Conservation (phyloP, 768 basidiomycete genomes). For the Tylopilus cervinicoccineus region DNA sequence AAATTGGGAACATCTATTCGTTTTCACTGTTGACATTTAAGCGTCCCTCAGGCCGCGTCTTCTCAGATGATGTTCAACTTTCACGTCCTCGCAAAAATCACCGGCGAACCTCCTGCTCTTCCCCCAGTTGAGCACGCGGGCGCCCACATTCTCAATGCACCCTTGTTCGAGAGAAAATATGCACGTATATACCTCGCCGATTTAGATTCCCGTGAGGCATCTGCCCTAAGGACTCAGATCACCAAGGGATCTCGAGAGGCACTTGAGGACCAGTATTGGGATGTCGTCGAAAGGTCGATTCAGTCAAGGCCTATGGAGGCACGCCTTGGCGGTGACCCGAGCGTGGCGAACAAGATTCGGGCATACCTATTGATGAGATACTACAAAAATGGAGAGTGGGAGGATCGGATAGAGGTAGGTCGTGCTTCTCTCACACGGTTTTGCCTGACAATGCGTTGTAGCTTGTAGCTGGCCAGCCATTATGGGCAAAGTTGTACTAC, state of each 20-base stretch:
- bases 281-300: slow-evolving; percentile 77
- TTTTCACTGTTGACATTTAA: slow-evolving; percentile 5
- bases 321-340: slow-evolving; percentile 86
- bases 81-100: slow-evolving; percentile 73
- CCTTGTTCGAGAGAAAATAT: slow-evolving; percentile 77
- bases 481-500: slow-evolving; percentile 95
- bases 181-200: slow-evolving; percentile 73
- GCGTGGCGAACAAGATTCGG: slow-evolving; percentile 82
- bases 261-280: slow-evolving; percentile 87
- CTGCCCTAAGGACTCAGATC: slow-evolving; percentile 65
- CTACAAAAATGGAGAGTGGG: slow-evolving; percentile 80
- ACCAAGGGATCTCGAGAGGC: slow-evolving; percentile 75
- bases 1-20: neutral
- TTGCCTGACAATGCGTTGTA: slow-evolving; percentile 28
- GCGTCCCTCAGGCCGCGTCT: slow-evolving; percentile 38
- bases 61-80: slow-evolving; percentile 67
- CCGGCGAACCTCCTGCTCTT: slow-evolving; percentile 67
- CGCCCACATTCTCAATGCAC: slow-evolving; percentile 79
- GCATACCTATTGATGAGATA: slow-evolving; percentile 82
- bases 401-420: slow-evolving; percentile 80
- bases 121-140: slow-evolving; percentile 75
- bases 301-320: slow-evolving; percentile 82
- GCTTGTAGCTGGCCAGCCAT: slow-evolving; percentile 80
- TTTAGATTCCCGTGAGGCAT: slow-evolving; percentile 60
- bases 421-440: neutral